These are phyloP conservation scores for Fraxinus americana DNA, from an alignment of 257 asterid species.

Conservation along the genomic window DNA sequence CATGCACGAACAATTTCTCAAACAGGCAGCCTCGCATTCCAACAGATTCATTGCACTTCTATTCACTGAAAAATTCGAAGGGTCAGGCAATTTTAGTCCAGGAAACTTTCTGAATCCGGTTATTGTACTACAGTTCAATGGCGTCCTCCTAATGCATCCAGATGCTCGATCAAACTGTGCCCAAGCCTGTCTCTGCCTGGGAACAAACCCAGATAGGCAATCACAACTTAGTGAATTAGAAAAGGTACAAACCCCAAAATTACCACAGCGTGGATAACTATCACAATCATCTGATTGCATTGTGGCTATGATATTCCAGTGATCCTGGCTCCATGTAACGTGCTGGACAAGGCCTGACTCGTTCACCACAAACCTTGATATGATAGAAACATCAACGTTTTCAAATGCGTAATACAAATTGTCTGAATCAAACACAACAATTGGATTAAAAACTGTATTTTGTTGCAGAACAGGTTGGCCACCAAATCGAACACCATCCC, in stretches of 20 bases:
- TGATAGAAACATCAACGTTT: slow-evolving; percentile 24
- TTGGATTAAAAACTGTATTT: slow-evolving; percentile 30
- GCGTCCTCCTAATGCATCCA: slow-evolving; percentile 38
- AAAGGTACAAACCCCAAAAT: slow-evolving; percentile 37
- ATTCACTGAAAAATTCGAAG: slow-evolving; percentile 13
- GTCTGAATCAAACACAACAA: not conserved
- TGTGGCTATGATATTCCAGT: slow-evolving; percentile 32
- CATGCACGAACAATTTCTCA: slow-evolving; percentile 40
- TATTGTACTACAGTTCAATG: slow-evolving; percentile 25
- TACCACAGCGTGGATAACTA: slow-evolving; percentile 33
- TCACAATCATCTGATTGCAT: slow-evolving; percentile 41
- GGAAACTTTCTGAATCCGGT: slow-evolving; percentile 37
- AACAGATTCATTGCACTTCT: slow-evolving; percentile 7
- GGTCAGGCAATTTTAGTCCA: slow-evolving; percentile 41
- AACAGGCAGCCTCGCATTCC: slow-evolving; percentile 33
- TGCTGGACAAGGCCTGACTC: slow-evolving; percentile 30
- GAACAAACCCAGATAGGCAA: slow-evolving; percentile 41
- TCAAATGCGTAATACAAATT: slow-evolving; percentile 29
- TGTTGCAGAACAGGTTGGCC: slow-evolving; percentile 22
- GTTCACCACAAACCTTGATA: slow-evolving; percentile 36
- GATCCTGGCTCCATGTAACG: slow-evolving; percentile 33
- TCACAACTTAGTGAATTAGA: slow-evolving; percentile 21
- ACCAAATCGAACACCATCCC: slow-evolving; percentile 39
- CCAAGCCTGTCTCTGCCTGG: slow-evolving; percentile 38
- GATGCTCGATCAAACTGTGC: slow-evolving; percentile 31